phyloP scores from a whole-genome alignment of 352 stramenopile genomes.

The Plasmopara halstedii region DNA sequence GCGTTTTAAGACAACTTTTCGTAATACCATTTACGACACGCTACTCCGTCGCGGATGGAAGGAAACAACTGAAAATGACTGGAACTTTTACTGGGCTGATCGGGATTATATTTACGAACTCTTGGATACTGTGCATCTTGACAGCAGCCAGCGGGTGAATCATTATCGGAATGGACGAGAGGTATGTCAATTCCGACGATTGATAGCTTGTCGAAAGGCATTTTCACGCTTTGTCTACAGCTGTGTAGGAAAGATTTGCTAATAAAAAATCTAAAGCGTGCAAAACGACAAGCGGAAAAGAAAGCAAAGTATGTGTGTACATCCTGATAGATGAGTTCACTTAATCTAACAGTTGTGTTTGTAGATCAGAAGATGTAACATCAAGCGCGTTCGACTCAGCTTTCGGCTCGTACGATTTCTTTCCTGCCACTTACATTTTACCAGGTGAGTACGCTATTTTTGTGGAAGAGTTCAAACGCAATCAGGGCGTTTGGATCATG shows the following conservation, averaged over 20 bases:
- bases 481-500: constrained; percentile 94
- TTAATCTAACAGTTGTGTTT: not conserved
- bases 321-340: not conserved
- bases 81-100: constrained; percentile 87
- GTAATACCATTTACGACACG: constrained; percentile 90
- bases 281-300: constrained; percentile 75
- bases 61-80: constrained; percentile 83
- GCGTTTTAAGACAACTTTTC: constrained; percentile 86
- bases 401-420: constrained; percentile 82
- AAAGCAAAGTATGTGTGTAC: constrained; percentile 38
- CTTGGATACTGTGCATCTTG: constrained; percentile 83
- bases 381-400: constrained; percentile 14
- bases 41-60: constrained; percentile 86
- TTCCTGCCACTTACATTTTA: constrained; percentile 91
- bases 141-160: constrained; percentile 82
- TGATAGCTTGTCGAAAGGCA: too few species aligned
- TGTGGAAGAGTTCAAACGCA: constrained; percentile 91
- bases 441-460: constrained; percentile 92
- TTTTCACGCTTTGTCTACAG: constrained; percentile 11
- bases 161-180: constrained; percentile 87
- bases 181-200: too few species aligned
- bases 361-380: constrained; percentile 36
- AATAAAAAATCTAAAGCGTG: constrained; percentile 93
- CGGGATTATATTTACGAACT: constrained; percentile 89
- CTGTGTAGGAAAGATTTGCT: constrained; percentile 91